Percentiles rank a stretch among this genome's conserved stretches.
Evolutionary conservation across 2,329 filamentous ascomycete genomes (phyloP).

Genomic region (Phialophora macrospora): DNA sequence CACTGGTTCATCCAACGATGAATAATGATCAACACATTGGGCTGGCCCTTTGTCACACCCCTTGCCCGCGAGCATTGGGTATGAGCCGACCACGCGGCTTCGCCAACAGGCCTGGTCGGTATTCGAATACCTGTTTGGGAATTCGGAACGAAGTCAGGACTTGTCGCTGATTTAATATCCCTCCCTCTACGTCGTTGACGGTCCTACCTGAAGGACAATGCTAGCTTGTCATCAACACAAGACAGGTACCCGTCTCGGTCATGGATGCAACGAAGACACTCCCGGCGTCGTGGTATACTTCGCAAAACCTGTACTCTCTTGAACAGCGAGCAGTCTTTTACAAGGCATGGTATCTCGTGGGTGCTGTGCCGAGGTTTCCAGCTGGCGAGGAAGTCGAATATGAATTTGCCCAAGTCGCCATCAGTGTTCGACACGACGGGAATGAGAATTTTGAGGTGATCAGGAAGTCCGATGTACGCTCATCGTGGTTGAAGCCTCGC

Average conservation of each 20-base stretch:
- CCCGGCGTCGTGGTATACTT: slow-evolving; percentile 61
- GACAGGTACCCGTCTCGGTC: neutral
- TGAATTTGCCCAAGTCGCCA: slow-evolving; percentile 51
- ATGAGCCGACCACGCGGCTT: neutral
- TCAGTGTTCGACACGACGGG: slow-evolving; percentile 28
- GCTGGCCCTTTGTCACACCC: neutral
- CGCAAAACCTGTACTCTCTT: slow-evolving; percentile 55
- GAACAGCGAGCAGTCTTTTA: slow-evolving; percentile 57
- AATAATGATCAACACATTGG: slow-evolving; percentile 5
- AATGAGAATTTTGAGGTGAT: slow-evolving; percentile 34
- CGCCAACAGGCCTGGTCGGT: slow-evolving; percentile 20
- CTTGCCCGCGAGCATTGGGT: neutral
- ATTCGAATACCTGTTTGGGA: slow-evolving; percentile 33
- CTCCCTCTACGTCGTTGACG: neutral
- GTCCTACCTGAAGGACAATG: neutral
- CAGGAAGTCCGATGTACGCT: slow-evolving; percentile 34
- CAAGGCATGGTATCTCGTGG: slow-evolving; percentile 60
- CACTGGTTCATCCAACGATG: slow-evolving; percentile 10
- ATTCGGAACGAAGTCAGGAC: slow-evolving; percentile 2
- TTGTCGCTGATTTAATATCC: slow-evolving; percentile 6
- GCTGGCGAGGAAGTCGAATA: slow-evolving; percentile 52
- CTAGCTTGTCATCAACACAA: neutral
- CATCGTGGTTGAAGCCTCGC: neutral
- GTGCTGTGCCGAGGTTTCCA: slow-evolving; percentile 57
- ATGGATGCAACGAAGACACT: slow-evolving; percentile 46